These are phyloP conservation scores for Polyplosphaeria fusca DNA, from an alignment of 495 filamentous ascomycete species.

Conservation along the genomic window DNA sequence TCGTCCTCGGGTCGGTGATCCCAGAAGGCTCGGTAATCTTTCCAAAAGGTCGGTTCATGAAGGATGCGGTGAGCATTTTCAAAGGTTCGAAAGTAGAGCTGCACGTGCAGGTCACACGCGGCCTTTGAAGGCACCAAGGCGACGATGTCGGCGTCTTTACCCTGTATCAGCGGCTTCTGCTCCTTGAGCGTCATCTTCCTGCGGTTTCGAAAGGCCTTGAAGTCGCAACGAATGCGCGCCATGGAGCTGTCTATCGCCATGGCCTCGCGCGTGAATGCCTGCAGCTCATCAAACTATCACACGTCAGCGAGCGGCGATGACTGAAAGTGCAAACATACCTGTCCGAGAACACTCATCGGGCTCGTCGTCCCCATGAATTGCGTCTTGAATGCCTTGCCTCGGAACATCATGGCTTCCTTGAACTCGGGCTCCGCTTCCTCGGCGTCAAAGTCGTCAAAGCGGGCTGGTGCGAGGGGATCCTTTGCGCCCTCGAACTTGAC, in stretches of 20 bases:
- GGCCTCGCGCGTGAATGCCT: constrained; percentile 46
- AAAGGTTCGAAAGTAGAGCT: constrained; percentile 19
- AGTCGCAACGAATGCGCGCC: constrained; percentile 46
- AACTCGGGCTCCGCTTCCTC: not conserved
- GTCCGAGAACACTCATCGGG: constrained; percentile 45
- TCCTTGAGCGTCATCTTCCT: constrained; percentile 38
- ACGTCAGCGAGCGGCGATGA: not conserved
- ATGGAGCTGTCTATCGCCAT: constrained; percentile 38
- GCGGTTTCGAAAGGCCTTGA: constrained; percentile 28
- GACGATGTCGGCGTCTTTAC: constrained; percentile 21
- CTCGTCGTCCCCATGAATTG: constrained; percentile 52
- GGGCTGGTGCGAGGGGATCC: not conserved
- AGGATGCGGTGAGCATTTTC: constrained; percentile 25
- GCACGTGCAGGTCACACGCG: constrained; percentile 4
- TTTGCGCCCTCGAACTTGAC: not conserved
- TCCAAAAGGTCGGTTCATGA: constrained; percentile 26
- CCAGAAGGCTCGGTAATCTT: constrained; percentile 23
- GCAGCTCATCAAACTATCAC: constrained; percentile 48
- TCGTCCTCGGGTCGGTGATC: constrained; percentile 31
- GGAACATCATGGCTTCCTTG: constrained; percentile 43
- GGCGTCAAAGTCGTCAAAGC: constrained; percentile 5
- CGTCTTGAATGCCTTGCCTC: constrained; percentile 50
- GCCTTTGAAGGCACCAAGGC: constrained; percentile 15
- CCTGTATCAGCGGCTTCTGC: constrained; percentile 19
- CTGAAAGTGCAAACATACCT: constrained; percentile 41